A percentile compares a stretch with the other conserved stretches of the same genome.
phyloP scores from a whole-genome alignment of 768 basidiomycete species.

The Trametes cinnabarina region DNA sequence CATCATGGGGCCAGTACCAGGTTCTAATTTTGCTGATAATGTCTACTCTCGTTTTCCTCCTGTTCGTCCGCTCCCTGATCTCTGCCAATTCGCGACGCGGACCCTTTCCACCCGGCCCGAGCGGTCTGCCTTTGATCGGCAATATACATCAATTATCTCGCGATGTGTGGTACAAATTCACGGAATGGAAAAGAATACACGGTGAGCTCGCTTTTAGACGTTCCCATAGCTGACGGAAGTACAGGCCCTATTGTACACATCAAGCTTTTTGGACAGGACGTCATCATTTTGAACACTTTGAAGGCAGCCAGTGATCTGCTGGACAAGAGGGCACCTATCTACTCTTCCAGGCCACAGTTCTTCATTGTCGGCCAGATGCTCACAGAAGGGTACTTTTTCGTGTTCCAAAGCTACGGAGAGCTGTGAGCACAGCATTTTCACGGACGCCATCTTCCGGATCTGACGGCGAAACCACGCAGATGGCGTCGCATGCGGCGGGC shows the following conservation, averaged over 20 bases:
- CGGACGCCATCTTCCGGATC: not conserved
- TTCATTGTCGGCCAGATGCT: slow-evolving; percentile 33
- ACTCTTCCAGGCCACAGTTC: slow-evolving; percentile 27
- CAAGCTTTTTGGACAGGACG: slow-evolving; percentile 16
- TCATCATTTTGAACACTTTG: slow-evolving; percentile 12
- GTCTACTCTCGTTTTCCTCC: not conserved
- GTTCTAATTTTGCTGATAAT: no score
- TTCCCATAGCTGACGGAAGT: not conserved
- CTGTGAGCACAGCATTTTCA: slow-evolving; percentile 17
- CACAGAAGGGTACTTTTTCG: slow-evolving; percentile 30
- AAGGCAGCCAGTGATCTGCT: slow-evolving; percentile 11
- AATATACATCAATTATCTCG: slow-evolving; percentile 33
- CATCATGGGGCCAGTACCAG: no score
- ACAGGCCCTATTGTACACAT: slow-evolving; percentile 21
- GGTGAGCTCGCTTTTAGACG: slow-evolving; percentile 9
- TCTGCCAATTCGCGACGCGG: not conserved
- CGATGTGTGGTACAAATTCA: slow-evolving; percentile 20
- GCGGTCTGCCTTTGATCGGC: slow-evolving; percentile 33
- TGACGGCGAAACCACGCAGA: slow-evolving; percentile 15
- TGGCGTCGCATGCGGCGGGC: slow-evolving; percentile 37
- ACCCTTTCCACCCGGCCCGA: slow-evolving; percentile 32
- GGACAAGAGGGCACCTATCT: slow-evolving; percentile 19
- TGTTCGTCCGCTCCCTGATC: not conserved
- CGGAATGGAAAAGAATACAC: slow-evolving; percentile 25
- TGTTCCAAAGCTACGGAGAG: slow-evolving; percentile 26